These are phyloP conservation scores for Dipodascopsis tothii DNA, from an alignment of 805 yeast species.

Conservation along the genomic window DNA sequence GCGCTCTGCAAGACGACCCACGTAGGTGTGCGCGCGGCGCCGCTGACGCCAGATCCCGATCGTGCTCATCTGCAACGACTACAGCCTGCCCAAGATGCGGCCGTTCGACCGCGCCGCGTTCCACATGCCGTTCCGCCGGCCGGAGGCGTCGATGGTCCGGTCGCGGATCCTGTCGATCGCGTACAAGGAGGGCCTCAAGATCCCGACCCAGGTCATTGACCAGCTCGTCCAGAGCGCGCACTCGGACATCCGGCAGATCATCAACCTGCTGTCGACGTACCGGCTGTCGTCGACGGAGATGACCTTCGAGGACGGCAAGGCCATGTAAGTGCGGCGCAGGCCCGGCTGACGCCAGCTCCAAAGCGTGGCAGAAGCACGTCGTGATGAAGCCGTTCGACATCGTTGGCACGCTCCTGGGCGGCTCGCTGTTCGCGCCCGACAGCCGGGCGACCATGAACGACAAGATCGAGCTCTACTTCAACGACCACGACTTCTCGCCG, in stretches of 20 bases:
- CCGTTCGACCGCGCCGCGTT: constrained; percentile 79
- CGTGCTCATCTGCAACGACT: constrained; percentile 89
- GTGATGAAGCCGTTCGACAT: constrained; percentile 89
- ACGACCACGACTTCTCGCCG: constrained; percentile 91
- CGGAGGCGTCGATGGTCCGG: constrained; percentile 71
- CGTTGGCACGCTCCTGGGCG: constrained; percentile 56
- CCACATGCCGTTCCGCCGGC: constrained; percentile 82
- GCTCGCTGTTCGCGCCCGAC: constrained; percentile 49
- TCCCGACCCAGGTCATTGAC: constrained; percentile 75
- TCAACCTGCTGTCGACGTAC: constrained; percentile 78
- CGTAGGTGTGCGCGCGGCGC: constrained; percentile 3
- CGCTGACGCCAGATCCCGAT: constrained; percentile 52
- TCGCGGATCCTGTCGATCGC: constrained; percentile 88
- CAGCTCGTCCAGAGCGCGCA: constrained; percentile 77
- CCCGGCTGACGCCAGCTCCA: constrained; percentile 1
- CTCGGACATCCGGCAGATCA: constrained; percentile 90
- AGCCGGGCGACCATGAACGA: constrained; percentile 60
- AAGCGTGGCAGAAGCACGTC: constrained; percentile 83
- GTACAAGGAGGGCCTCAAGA: constrained; percentile 66
- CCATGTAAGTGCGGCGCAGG: constrained; percentile 26
- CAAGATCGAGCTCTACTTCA: constrained; percentile 81
- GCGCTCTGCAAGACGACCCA: constrained; percentile 75
- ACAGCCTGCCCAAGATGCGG: constrained; percentile 87
- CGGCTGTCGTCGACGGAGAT: constrained; percentile 63
- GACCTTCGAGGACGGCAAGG: constrained; percentile 54